Base-by-base conservation (phyloP, 2,329 filamentous ascomycete genomes). In the Arthrobotrys musiformis region DNA sequence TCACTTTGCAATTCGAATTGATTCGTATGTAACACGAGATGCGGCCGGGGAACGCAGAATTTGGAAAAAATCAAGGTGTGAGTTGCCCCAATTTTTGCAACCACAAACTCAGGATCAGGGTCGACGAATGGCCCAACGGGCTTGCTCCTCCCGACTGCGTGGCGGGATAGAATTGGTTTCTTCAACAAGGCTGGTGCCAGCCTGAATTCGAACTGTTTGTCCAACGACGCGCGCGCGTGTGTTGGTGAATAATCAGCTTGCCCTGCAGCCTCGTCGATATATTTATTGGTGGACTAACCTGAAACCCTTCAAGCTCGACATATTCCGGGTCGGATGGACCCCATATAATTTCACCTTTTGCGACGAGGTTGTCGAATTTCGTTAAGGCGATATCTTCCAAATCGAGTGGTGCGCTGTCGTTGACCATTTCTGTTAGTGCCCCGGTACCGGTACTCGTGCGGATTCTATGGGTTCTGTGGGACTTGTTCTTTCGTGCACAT, bases 21-120 rank as follows among this genome's bases (percentile, higher is more conserved):
- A 5, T 81, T 81, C 5, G 85, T 85, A 52, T 84, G 83, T 28
- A 85, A 80, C 2, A 85, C 82, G 46, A 84, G 82, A 70, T 83
- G 81, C 2, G 83, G 83, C 9, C 83, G 79, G 9, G 82, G 73
- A 35, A 83, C 81, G 62, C 81, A 82, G 77, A 83, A 84, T 76
- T 84, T 84, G 79, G 83, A 84, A 15, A 84, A 80, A 28, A 83
- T 82, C 7, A 84, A 79, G 13, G 81, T 82, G 61, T 84, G 83
- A 19, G 79, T 78, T 2, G 79, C 66, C 4, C 82, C 82, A 1
- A 82, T 78, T 2, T 78, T 50, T 0, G 79, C 79, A 2, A 83
- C 80, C 1, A 82, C 80, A 72, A 83, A 82, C 44, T 80, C 79
- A 15, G 82, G 81, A 60, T 82, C 82, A 0, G 81, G 80, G 67